Evolutionary conservation across 352 stramenopile genomes (phyloP).

Genomic region (Globisporangium polare): DNA sequence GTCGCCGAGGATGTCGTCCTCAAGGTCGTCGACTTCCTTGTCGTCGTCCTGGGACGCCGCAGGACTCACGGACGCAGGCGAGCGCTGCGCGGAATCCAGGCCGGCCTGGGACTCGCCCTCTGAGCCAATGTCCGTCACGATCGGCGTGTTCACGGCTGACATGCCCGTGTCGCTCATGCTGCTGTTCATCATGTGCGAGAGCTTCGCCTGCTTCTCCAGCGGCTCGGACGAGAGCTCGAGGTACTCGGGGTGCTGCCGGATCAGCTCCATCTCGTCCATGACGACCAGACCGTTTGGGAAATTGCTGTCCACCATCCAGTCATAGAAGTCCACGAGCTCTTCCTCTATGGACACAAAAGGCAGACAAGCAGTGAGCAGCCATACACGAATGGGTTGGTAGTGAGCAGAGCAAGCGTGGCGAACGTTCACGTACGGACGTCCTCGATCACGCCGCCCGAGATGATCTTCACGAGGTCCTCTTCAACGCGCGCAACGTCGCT

Average conservation of each 20-base stretch:
- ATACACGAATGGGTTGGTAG: neutral
- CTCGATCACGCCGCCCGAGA: constrained; percentile 62
- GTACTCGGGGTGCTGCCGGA: constrained; percentile 80
- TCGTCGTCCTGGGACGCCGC: constrained; percentile 58
- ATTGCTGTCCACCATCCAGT: constrained; percentile 82
- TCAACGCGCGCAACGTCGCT: constrained; percentile 76
- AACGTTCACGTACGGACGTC: constrained; percentile 55
- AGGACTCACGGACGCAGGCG: constrained; percentile 55
- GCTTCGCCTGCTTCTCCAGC: constrained; percentile 34
- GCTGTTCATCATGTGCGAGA: constrained; percentile 14
- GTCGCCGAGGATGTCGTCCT: constrained; percentile 69
- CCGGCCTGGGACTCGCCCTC: constrained; percentile 60
- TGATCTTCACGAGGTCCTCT: constrained; percentile 82
- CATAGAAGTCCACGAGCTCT: constrained; percentile 83
- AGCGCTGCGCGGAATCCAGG: constrained; percentile 59
- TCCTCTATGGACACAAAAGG: constrained; percentile 33
- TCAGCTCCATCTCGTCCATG: constrained; percentile 80
- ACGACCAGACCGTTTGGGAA: constrained; percentile 67
- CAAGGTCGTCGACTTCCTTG: constrained; percentile 74
- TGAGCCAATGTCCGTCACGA: constrained; percentile 62
- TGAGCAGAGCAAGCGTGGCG: neutral
- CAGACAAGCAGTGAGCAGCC: neutral
- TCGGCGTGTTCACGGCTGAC: constrained; percentile 67
- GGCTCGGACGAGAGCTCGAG: constrained; percentile 50
- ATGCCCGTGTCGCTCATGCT: constrained; percentile 27